Evolutionary conservation across 805 yeast species (phyloP), one percentile per base, ranked within the genome.

Genomic region (Nakazawaea peltata): DNA sequence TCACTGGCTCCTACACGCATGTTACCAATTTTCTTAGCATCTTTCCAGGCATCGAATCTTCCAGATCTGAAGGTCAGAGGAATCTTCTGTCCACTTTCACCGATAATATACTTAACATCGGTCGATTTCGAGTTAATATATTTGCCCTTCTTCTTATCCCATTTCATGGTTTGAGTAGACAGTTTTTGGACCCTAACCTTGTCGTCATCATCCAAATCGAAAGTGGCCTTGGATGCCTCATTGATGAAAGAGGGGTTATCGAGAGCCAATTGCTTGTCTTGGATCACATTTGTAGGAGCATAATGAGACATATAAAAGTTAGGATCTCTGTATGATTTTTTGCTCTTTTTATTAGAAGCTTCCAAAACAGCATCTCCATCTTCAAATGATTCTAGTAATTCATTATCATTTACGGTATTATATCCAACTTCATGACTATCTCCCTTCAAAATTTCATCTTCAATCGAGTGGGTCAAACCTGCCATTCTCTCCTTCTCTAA

Each of bases 81-180:
- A 32, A 92, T 75, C 53, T 74, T 75, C 48, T 81, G 87, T 6
- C 99, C 99, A 56, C 85, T 80, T 56, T 92, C 99, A 42, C 97
- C 94, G 44, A 86, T 80, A 49, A 92, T 92, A 59, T 69, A 90
- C 61, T 85, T 88, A 59, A 80, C 74, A 50, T 85, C 94, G 15
- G 79, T 65, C 43, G 92, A 84, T 49, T 73, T 78, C 14, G 84
- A 68, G 54, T 84, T 84, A 51, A 88, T 72, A 57, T 84, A 90
- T 45, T 86, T 86, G 50, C 94, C 92, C 57, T 83, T 81, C 71
- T 86, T 85, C 58, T 74, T 83, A 61, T 90, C 97, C 98, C 98
- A 90, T 53, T 74, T 71, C 69, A 82, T 79, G 16, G 78, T 76
- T 32, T 71, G 74, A 39, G 69, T 67, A 3, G 69, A 64, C 52